Percentiles rank a stretch among this genome's conserved stretches.
Conservation (phyloP, 2,329 filamentous ascomycete species). For the Xenoacremonium recifei region DNA sequence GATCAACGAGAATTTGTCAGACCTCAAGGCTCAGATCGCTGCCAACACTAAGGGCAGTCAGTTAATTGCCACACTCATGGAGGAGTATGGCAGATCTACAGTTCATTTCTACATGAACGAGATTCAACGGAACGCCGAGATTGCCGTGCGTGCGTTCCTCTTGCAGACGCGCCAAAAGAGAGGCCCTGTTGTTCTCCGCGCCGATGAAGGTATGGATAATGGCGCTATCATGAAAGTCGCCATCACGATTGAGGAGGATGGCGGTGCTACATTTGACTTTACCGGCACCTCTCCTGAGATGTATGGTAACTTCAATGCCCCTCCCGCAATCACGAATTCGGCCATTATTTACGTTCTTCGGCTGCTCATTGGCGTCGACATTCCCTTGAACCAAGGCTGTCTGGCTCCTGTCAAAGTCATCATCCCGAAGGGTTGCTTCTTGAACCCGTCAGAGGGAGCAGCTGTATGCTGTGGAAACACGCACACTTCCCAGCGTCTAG, state of each 20-base stretch:
- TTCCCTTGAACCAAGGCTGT: constrained; percentile 38
- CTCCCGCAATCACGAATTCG: constrained; percentile 33
- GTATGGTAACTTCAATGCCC: constrained; percentile 34
- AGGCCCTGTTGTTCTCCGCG: constrained; percentile 16
- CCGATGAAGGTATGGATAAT: constrained; percentile 34
- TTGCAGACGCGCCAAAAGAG: constrained; percentile 45
- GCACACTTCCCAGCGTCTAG: constrained; percentile 28
- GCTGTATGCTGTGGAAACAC: constrained; percentile 57
- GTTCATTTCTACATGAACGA: constrained; percentile 34
- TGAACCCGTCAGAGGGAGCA: constrained; percentile 28
- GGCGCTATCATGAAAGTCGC: constrained; percentile 31
- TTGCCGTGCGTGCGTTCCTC: constrained; percentile 28
- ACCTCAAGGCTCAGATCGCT: constrained; percentile 40
- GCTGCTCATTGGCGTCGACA: constrained; percentile 30
- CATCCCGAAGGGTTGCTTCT: constrained; percentile 28
- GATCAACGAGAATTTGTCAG: constrained; percentile 39
- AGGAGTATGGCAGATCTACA: constrained; percentile 26
- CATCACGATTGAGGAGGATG: constrained; percentile 26
- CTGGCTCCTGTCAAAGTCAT: constrained; percentile 29
- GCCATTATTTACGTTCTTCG: constrained; percentile 36
- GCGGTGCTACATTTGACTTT: constrained; percentile 35
- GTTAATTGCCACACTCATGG: constrained; percentile 27
- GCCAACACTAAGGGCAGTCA: constrained; percentile 38
- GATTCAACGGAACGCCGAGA: constrained; percentile 34
- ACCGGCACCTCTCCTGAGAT: constrained; percentile 32